A percentile compares a stretch with the other conserved stretches of the same genome.
These are phyloP conservation scores for Aspergillus floridensis DNA, from an alignment of 2,329 filamentous ascomycete genomes.

Conservation along the genomic window DNA sequence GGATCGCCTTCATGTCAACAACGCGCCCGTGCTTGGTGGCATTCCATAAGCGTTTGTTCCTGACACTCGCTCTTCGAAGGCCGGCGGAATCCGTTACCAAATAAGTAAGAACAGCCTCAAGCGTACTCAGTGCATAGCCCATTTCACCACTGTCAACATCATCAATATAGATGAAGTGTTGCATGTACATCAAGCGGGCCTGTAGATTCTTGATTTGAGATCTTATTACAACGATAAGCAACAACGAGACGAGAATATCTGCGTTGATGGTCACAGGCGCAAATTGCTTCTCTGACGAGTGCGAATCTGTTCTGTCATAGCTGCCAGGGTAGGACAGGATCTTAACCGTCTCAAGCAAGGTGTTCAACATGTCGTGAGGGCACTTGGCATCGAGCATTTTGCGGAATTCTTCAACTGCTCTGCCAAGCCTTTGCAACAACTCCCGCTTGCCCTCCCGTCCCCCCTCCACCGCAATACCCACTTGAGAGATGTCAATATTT, in stretches of 20 bases:
- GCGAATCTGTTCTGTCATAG: constrained; percentile 39
- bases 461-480: constrained; percentile 82
- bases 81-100: constrained; percentile 77
- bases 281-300: constrained; percentile 52
- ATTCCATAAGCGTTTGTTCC: constrained; percentile 86
- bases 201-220: constrained; percentile 85
- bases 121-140: constrained; percentile 92
- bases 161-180: constrained; percentile 95
- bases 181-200: constrained; percentile 87
- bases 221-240: constrained; percentile 88
- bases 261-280: constrained; percentile 70
- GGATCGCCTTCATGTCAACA: constrained; percentile 69
- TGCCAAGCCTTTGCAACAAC: constrained; percentile 70
- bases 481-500: constrained; percentile 88
- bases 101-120: constrained; percentile 90
- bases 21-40: constrained; percentile 76
- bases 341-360: constrained; percentile 77
- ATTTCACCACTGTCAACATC: constrained; percentile 96
- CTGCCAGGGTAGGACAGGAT: constrained; percentile 67
- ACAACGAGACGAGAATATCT: constrained; percentile 85
- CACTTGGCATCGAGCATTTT: constrained; percentile 75
- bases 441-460: constrained; percentile 77
- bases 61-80: constrained; percentile 76
- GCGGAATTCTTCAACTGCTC: constrained; percentile 83
- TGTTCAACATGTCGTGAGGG: constrained; percentile 85